phyloP scores from a whole-genome alignment of 345 rosid species.

The Sapria himalayana region DNA sequence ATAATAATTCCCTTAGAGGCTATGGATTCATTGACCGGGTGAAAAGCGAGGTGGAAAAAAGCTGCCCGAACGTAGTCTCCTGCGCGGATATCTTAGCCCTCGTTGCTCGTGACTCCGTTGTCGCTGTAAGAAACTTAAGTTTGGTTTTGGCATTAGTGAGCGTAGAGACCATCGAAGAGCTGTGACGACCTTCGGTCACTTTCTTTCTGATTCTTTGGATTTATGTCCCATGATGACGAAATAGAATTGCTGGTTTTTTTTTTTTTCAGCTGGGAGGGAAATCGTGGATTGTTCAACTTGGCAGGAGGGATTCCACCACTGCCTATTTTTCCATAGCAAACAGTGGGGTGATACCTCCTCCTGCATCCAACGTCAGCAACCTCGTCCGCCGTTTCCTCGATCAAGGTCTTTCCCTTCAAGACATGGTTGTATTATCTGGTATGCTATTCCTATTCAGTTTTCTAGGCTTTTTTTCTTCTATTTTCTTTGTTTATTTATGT shows the following conservation, averaged over 20 bases:
- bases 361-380: conserved; percentile 13
- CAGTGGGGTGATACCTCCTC: conserved; percentile 21
- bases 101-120: conserved; percentile 65
- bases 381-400: conserved; percentile 18
- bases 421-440: conserved; percentile 27
- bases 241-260: no score
- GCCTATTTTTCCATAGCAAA: conserved; percentile 24
- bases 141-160: no score
- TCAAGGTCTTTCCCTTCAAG: conserved; percentile 18
- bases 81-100: conserved; percentile 61
- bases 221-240: no score
- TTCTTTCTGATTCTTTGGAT: no score
- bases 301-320: conserved; percentile 28
- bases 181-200: no score
- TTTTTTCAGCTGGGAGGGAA: conserved; percentile 17
- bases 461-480: no score
- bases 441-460: no score
- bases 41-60: conserved; percentile 42
- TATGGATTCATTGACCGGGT: conserved; percentile 50
- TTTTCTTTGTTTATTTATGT: no score
- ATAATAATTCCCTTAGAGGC: conserved; percentile 57
- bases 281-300: conserved; percentile 21
- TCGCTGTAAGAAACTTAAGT: conserved; percentile 29
- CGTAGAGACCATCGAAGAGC: no score
- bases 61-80: conserved; percentile 51